Base-by-base conservation (phyloP, 1,139 yeast species). In the Diutina sp. region DNA sequence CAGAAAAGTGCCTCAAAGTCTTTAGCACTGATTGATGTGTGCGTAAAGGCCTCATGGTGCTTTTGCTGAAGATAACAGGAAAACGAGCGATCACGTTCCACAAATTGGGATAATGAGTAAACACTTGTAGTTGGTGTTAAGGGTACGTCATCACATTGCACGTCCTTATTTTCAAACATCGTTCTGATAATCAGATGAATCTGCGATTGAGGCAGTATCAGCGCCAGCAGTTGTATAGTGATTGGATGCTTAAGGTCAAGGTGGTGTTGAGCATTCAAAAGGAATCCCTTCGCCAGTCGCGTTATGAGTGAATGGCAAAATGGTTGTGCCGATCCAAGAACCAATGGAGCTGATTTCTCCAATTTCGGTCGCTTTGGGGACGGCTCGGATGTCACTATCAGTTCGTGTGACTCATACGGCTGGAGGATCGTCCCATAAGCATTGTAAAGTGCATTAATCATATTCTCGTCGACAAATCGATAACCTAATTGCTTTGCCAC, bases 401-500 rank as follows among this genome's bases (percentile, higher is more conserved):
- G n/a, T 5, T 11, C 41, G 14, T 35, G 14, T 11, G 41, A 8
- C 59, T 73, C 78, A 56, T 70, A 69, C 0, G 75, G 76, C 57
- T 69, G 69, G 32, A 73, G 62, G 25, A 72, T 66, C 56, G 67
- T 65, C 55, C 73, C 72, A 60, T 82, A 83, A 0, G 87, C 80
- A 1, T 81, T 70, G 64, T 86, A 83, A 58, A 88, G 70, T 0
- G 90, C 79, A 7, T 90, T 82, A 21, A 90, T 83, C 56, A 86
- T 69, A 28, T 90, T 84, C 30, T 89, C 84, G 80, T 84, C 82
- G 54, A 82, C 80, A 61, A 82, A 90, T 48, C 82, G 78, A 65
- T 84, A 86, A 0, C 95, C 95, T 56, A 88, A 71, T 62, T 87
- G 95, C 56, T 90, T 73, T 14, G 93, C 93, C 25, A 84, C 76